phyloP scores from a whole-genome alignment of 345 rosid species.

The Xanthoceras sorbifolium region DNA sequence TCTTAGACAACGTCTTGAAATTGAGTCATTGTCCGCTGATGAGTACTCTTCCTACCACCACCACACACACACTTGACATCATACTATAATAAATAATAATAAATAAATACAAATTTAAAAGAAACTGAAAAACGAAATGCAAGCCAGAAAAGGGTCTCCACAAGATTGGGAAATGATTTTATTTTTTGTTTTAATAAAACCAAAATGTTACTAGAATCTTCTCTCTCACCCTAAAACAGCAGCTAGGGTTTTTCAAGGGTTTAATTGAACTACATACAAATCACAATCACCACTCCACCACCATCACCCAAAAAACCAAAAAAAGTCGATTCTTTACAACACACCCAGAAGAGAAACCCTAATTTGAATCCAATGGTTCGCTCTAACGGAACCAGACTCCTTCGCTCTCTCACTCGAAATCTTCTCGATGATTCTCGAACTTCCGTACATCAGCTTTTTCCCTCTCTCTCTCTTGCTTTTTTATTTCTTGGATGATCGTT shows the following conservation, averaged over 20 bases:
- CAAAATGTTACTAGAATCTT: conserved; percentile 7
- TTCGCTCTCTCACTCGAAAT: conserved; percentile 45
- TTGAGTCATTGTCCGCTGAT: too few species aligned
- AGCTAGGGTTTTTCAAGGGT: conserved; percentile 44
- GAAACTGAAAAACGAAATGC: too few species aligned
- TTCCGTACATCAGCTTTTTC: conserved; percentile 33
- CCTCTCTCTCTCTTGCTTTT: neutral
- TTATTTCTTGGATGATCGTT: neutral
- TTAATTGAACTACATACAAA: conserved; percentile 15
- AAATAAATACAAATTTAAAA: too few species aligned
- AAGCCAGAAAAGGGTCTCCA: neutral
- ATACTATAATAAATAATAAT: too few species aligned
- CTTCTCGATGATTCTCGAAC: conserved; percentile 32
- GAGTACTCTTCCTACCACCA: too few species aligned
- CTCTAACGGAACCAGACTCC: conserved; percentile 59
- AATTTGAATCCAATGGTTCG: conserved; percentile 51
- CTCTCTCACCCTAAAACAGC: neutral
- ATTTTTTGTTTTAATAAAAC: too few species aligned
- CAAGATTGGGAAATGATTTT: neutral
- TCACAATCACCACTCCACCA: neutral
- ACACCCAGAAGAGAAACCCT: neutral
- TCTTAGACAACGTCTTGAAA: too few species aligned
- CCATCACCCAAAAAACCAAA: neutral
- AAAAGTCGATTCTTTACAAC: neutral
- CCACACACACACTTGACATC: too few species aligned